Percentiles rank a stretch among this genome's conserved stretches.
phyloP scores from a whole-genome alignment of 2,329 filamentous ascomycete species.

The Colletotrichum sp. region DNA sequence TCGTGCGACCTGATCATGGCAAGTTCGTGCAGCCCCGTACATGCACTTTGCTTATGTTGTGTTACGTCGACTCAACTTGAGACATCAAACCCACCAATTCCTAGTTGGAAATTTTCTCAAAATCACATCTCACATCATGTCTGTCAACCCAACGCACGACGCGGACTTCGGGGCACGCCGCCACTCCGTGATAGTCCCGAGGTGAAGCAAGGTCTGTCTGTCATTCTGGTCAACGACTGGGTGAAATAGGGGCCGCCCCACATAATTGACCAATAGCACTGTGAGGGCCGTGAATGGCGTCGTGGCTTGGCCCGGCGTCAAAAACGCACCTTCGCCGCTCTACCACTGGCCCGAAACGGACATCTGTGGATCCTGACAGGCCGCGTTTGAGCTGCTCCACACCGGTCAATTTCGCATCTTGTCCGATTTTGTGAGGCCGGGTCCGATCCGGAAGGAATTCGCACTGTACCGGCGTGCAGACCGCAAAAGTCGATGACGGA shows the following conservation, averaged over 20 bases:
- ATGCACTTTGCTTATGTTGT: too few species aligned
- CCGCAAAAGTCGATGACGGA: neutral
- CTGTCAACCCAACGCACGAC: rapidly evolving
- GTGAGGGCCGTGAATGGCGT: neutral
- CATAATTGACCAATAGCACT: constrained; percentile 7
- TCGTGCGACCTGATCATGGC: too few species aligned
- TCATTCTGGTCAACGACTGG: neutral
- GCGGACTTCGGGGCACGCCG: neutral
- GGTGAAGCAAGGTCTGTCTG: neutral
- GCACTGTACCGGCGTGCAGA: neutral
- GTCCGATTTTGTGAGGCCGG: neutral
- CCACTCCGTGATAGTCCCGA: neutral
- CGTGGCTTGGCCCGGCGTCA: neutral
- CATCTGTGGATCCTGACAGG: neutral
- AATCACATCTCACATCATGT: neutral
- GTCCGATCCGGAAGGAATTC: neutral
- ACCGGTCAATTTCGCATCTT: neutral
- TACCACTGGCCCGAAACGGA: neutral
- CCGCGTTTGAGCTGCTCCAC: neutral
- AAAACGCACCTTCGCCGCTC: neutral
- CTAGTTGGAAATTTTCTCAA: rapidly evolving
- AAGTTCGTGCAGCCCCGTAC: too few species aligned
- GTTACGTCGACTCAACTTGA: neutral
- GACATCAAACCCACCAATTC: rapidly evolving
- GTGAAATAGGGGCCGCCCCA: neutral